Conservation (phyloP, 2,329 filamentous ascomycete genomes). For the Xylariaceae sp. region DNA sequence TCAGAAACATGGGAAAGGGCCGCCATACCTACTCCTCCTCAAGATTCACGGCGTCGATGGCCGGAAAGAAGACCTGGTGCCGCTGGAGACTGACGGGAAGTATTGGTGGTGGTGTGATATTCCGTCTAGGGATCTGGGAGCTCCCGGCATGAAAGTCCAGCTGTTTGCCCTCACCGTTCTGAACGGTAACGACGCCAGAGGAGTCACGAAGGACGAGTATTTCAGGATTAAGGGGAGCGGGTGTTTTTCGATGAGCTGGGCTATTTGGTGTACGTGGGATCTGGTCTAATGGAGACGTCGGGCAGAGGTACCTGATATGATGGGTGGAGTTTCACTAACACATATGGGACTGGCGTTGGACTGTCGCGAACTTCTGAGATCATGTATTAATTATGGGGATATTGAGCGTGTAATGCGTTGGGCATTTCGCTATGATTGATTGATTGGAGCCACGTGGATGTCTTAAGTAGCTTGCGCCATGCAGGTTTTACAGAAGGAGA, state of each 20-base stretch:
- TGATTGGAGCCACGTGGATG: too few species aligned
- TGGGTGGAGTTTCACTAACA: too few species aligned
- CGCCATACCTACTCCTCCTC: slow-evolving; percentile 66
- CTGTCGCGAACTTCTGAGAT: too few species aligned
- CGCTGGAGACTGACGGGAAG: slow-evolving; percentile 68
- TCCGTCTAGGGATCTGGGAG: slow-evolving; percentile 59
- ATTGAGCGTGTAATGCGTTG: too few species aligned
- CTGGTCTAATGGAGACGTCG: slow-evolving; percentile 34
- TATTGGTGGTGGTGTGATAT: slow-evolving; percentile 82
- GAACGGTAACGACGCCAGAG: slow-evolving; percentile 44
- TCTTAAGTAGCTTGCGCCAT: too few species aligned
- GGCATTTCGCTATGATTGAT: too few species aligned
- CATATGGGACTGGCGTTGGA: too few species aligned
- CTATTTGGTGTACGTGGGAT: slow-evolving; percentile 47
- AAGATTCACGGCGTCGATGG: slow-evolving; percentile 64
- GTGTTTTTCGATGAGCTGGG: slow-evolving; percentile 42
- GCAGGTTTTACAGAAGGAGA: too few species aligned
- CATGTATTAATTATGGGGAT: too few species aligned
- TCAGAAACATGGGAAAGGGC: slow-evolving; percentile 62
- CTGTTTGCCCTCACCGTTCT: slow-evolving; percentile 57
- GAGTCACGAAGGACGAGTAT: slow-evolving; percentile 44
- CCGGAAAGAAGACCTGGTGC: slow-evolving; percentile 61
- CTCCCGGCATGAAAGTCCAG: slow-evolving; percentile 63
- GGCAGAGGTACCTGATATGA: too few species aligned
- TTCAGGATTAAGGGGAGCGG: slow-evolving; percentile 40